Evolutionary conservation across 2,329 filamentous ascomycete species (phyloP).

Genomic region (Gnomoniopsis smithogilvyi): DNA sequence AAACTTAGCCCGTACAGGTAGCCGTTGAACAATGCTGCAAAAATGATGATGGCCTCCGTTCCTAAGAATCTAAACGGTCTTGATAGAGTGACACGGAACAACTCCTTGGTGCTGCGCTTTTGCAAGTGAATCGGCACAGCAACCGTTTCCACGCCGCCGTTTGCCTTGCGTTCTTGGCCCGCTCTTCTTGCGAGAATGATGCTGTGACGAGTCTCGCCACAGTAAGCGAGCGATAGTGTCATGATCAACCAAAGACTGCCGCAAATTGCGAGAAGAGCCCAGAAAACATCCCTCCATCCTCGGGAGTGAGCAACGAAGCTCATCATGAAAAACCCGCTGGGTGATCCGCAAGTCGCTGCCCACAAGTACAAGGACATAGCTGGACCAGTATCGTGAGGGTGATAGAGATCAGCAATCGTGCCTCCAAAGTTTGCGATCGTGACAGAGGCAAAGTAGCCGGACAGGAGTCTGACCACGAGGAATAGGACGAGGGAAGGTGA

Average conservation of each 20-base stretch:
- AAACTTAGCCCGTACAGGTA: constrained; percentile 47
- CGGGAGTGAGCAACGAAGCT: constrained; percentile 40
- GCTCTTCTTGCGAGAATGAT: constrained; percentile 37
- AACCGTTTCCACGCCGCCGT: constrained; percentile 22
- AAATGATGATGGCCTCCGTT: constrained; percentile 44
- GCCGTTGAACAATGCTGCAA: constrained; percentile 45
- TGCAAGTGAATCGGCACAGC: constrained; percentile 35
- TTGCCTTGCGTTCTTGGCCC: constrained; percentile 25
- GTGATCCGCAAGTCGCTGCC: constrained; percentile 43
- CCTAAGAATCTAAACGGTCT: constrained; percentile 44
- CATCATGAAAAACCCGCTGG: constrained; percentile 42
- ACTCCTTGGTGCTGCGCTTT: constrained; percentile 29
- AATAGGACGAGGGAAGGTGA: constrained; percentile 38
- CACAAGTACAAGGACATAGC: constrained; percentile 35
- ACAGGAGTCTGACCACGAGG: constrained; percentile 38
- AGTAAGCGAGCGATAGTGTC: constrained; percentile 38
- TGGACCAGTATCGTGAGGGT: constrained; percentile 37
- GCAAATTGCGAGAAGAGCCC: constrained; percentile 42
- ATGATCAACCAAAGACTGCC: constrained; percentile 40
- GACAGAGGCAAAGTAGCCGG: constrained; percentile 40
- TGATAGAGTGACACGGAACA: constrained; percentile 39
- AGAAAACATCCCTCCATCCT: constrained; percentile 41
- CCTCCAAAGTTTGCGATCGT: constrained; percentile 38
- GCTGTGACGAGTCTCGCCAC: constrained; percentile 23
- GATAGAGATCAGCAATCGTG: constrained; percentile 41